These are phyloP conservation scores for Fennellomyces sp. DNA, from an alignment of 371 early-diverging fungal species.

Conservation along the genomic window DNA sequence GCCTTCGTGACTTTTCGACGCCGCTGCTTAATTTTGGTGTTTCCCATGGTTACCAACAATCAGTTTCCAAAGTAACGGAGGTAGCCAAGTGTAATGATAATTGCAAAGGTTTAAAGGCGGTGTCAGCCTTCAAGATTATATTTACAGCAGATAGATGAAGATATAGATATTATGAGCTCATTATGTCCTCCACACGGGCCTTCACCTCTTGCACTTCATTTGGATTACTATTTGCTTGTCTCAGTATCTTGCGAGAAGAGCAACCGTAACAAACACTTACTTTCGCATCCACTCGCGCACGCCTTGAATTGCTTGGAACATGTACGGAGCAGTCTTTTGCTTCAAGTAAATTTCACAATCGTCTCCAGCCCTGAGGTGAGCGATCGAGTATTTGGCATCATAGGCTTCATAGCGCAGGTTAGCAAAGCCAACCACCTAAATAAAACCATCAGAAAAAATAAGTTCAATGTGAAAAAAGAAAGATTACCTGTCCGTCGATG, in stretches of 20 bases:
- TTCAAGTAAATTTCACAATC: slow-evolving; percentile 29
- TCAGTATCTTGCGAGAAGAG: not conserved
- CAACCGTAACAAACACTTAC: slow-evolving; percentile 7
- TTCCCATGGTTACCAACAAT: no score
- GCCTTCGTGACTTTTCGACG: not conserved
- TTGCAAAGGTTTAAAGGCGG: no score
- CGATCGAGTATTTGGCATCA: slow-evolving; percentile 36
- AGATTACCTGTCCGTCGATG: slow-evolving; percentile 21
- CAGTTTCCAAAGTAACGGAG: no score
- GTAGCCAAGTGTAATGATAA: no score
- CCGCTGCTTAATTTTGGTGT: not conserved
- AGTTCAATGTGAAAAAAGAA: not conserved
- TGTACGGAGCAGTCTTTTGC: slow-evolving; percentile 8
- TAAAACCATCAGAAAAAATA: not conserved
- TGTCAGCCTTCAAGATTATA: no score
- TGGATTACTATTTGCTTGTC: not conserved
- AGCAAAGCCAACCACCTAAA: slow-evolving; percentile 27
- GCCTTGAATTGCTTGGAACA: slow-evolving; percentile 7
- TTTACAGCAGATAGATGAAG: no score
- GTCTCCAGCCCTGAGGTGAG: slow-evolving; percentile 28
- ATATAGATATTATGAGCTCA: no score
- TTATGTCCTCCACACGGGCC: not conserved
- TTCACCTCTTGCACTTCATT: not conserved
- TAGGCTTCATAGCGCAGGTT: slow-evolving; percentile 34
- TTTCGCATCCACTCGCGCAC: slow-evolving; percentile 17